Conservation (phyloP, 768 basidiomycete genomes). For the Floccularia luteovirens region DNA sequence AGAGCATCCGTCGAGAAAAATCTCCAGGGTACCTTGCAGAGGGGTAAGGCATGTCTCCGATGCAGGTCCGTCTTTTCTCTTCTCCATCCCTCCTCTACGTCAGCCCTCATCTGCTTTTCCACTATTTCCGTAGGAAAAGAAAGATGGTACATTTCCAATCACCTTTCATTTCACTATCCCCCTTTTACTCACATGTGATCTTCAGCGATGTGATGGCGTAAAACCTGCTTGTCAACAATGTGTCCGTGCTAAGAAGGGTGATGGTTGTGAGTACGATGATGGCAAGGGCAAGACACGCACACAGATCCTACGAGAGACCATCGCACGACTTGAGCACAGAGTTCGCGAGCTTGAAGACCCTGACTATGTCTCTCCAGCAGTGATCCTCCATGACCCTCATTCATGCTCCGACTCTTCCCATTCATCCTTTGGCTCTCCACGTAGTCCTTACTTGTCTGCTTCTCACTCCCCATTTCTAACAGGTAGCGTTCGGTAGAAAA, state of each 20-base stretch:
- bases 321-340: constrained; percentile 62
- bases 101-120: constrained; percentile 8
- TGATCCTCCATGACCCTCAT: constrained; percentile 62
- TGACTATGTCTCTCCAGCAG: constrained; percentile 60
- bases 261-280: constrained; percentile 76
- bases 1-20: constrained; percentile 29
- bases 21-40: constrained; percentile 41
- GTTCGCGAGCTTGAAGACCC: constrained; percentile 73
- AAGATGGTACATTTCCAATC: constrained; percentile 45
- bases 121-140: constrained; percentile 40
- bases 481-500: constrained; percentile 22
- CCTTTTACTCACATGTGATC: constrained; percentile 9
- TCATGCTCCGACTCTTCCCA: constrained; percentile 48
- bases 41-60: constrained; percentile 66
- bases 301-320: constrained; percentile 71
- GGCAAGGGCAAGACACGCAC: constrained; percentile 81
- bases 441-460: constrained; percentile 40
- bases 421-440: constrained; percentile 47
- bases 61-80: constrained; percentile 43
- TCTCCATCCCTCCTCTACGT: constrained; percentile 4
- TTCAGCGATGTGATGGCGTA: constrained; percentile 67
- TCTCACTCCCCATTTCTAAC: constrained; percentile 55
- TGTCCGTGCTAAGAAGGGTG: constrained; percentile 66
- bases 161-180: constrained; percentile 1
- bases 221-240: constrained; percentile 81